Evolutionary conservation across 768 basidiomycete species (phyloP), one percentile per base, ranked within the genome.

Genomic region (Daedalea quercina): DNA sequence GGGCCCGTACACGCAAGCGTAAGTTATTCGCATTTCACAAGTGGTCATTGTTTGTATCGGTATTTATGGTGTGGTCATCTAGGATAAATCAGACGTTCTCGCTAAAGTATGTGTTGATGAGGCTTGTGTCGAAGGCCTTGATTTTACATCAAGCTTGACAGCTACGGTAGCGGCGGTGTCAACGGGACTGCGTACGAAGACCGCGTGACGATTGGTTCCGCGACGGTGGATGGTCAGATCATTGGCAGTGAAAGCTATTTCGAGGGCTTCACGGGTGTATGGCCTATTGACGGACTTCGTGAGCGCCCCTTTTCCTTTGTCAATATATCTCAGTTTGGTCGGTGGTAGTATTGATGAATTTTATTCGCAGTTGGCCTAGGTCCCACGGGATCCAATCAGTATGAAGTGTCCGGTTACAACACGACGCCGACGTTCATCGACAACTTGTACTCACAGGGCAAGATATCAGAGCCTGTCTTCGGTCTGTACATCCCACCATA

Each of bases 111-210:
- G 50, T 44, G 12, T 42, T 35, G 3, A 40, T 22, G 6, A 22
- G 24, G n/a, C 28, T 49, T 37, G 11, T 12, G 20, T 3, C n/a
- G n/a, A n/a, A n/a, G 34, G 19, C 13, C 2, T 43, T 24, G 9
- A 51, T 23, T n/a, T 17, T 37, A 4, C 8, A 33, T 6, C 31
- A 9, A n/a, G 8, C 40, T 31, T 31, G 28, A 15, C 19, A 51
- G 50, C 12, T 51, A 51, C 24, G 50, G 50, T 11, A 28, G 11
- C 13, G 50, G 50, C 25, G 50, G 50, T 20, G 50, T 51, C 17
- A 51, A 43, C 25, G 50, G 50, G 11, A 51, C 50, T 28, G 50
- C 50, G 22, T 51, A 51, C 40, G 9, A 15, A 7, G 50, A 51
- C 41, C 37, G 50, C 17, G 50, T 51, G 3, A 51, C 50, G 19